Evolutionary conservation across 1,284 basidiomycete species (phyloP).

Genomic region (Phlebopus sp.): DNA sequence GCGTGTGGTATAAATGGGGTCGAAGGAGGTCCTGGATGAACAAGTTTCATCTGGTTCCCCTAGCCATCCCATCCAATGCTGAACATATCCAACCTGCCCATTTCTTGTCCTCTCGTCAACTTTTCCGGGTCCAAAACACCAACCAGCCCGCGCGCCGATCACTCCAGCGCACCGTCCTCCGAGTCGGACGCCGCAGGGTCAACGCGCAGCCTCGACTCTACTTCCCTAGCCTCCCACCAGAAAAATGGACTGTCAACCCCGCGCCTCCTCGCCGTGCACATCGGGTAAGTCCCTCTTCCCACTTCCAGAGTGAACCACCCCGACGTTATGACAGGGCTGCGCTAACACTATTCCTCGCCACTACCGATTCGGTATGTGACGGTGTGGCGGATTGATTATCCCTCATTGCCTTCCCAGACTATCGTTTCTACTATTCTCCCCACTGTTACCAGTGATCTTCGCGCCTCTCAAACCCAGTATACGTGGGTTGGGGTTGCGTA

Average conservation of each 20-base stretch:
- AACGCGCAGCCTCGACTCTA: constrained; percentile 19
- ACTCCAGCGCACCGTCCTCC: constrained; percentile 12
- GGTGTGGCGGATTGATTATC: constrained; percentile 10
- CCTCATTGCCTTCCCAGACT: constrained; percentile 45
- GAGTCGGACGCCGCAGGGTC: constrained; percentile 22
- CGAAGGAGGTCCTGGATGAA: constrained; percentile 2
- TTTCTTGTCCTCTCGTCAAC: constrained; percentile 20
- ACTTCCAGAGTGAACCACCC: constrained; percentile 4
- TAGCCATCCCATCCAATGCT: constrained; percentile 4
- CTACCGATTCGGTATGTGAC: constrained; percentile 70
- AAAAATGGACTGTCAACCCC: constrained; percentile 39
- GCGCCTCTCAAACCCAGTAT: constrained; percentile 65
- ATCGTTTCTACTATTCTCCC: constrained; percentile 80
- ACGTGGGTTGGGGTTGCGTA: constrained; percentile 84
- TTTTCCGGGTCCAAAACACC: constrained; percentile 6
- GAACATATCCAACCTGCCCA: constrained; percentile 4
- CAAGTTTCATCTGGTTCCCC: constrained; percentile 4
- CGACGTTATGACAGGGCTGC: constrained; percentile 51
- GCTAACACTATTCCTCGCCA: constrained; percentile 73
- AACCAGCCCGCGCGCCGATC: neutral
- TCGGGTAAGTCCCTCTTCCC: constrained; percentile 43
- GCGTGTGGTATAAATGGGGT: constrained; percentile 26
- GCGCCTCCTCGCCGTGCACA: constrained; percentile 51
- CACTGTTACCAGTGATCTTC: constrained; percentile 66
- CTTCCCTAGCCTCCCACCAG: constrained; percentile 22